These are phyloP conservation scores for Lyophyllum atratum DNA, from an alignment of 768 basidiomycete species.

Conservation along the genomic window DNA sequence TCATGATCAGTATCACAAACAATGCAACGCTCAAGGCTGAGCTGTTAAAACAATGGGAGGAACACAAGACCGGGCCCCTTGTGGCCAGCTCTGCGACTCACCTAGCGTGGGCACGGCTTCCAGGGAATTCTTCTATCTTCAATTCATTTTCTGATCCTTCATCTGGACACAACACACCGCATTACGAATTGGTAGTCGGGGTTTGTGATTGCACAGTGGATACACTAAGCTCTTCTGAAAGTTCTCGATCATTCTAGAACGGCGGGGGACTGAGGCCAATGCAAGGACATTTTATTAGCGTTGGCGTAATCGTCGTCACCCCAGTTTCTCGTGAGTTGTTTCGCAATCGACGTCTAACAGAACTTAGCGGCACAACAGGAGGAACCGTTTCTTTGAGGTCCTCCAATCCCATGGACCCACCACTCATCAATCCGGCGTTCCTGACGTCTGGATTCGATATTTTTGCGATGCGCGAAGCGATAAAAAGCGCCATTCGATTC, in stretches of 20 bases:
- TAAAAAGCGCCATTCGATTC: slow-evolving; percentile 22
- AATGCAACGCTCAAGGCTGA: slow-evolving; percentile 11
- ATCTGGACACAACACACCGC: slow-evolving; percentile 21
- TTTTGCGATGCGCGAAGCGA: slow-evolving; percentile 20
- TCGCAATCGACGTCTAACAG: background rate
- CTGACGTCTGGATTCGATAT: slow-evolving; percentile 26
- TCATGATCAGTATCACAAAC: slow-evolving; percentile 12
- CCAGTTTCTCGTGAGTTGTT: slow-evolving; percentile 1
- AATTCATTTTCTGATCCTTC: slow-evolving; percentile 24
- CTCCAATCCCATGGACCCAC: slow-evolving; percentile 38
- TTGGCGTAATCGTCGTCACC: background rate
- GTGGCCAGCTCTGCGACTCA: slow-evolving; percentile 19
- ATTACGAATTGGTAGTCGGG: slow-evolving; percentile 8
- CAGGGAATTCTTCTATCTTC: slow-evolving; percentile 14
- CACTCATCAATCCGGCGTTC: slow-evolving; percentile 38
- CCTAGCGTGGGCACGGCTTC: slow-evolving; percentile 22
- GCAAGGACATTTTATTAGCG: background rate
- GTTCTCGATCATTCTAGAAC: background rate
- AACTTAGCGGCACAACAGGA: slow-evolving; percentile 8
- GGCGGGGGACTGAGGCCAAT: background rate
- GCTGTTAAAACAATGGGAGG: slow-evolving; percentile 1
- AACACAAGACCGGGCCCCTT: slow-evolving; percentile 19
- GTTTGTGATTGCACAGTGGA: background rate
- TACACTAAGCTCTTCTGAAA: background rate
- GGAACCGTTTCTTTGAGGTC: slow-evolving; percentile 32